Conservation (phyloP, 2,329 filamentous ascomycete species). For the Pseudogymnoascus sp. region DNA sequence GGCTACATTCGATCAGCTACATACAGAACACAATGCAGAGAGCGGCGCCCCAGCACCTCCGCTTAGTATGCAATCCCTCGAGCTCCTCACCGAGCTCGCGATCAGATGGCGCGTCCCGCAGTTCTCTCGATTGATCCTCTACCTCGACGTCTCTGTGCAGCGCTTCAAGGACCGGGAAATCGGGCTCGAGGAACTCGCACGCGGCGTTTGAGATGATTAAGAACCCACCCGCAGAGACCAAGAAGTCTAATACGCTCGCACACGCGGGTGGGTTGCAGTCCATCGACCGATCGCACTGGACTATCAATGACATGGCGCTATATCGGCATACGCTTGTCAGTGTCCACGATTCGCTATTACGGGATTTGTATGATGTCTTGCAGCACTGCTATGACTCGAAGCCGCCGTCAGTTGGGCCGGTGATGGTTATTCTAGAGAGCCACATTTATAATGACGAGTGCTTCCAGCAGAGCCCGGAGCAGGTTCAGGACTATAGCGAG, state of each 20-base stretch:
- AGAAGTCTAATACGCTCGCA: constrained; percentile 33
- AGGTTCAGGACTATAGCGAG: constrained; percentile 64
- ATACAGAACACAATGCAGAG: constrained; percentile 43
- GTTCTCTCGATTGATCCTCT: constrained; percentile 70
- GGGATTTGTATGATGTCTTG: constrained; percentile 82
- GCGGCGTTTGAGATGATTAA: constrained; percentile 78
- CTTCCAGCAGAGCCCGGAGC: constrained; percentile 65
- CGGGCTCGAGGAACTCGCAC: constrained; percentile 72
- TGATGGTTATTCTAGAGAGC: constrained; percentile 71
- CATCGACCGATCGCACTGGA: constrained; percentile 59
- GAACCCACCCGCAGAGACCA: constrained; percentile 58
- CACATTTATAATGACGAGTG: constrained; percentile 74
- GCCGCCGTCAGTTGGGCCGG: constrained; percentile 68
- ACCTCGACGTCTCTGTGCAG: constrained; percentile 77
- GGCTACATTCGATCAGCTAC: constrained; percentile 57
- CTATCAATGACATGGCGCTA: constrained; percentile 57
- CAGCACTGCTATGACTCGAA: constrained; percentile 87
- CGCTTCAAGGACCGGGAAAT: constrained; percentile 83
- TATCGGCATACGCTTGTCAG: constrained; percentile 70
- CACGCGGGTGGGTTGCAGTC: constrained; percentile 40
- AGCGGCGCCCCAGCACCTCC: constrained; percentile 37
- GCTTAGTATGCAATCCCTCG: constrained; percentile 71
- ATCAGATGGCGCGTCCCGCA: constrained; percentile 84
- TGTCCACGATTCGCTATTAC: constrained; percentile 73
- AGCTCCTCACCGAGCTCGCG: constrained; percentile 78